A percentile compares a stretch with the other conserved stretches of the same genome.
Conservation (phyloP, 2,329 filamentous ascomycete genomes). For the Apiospora phragmitis region DNA sequence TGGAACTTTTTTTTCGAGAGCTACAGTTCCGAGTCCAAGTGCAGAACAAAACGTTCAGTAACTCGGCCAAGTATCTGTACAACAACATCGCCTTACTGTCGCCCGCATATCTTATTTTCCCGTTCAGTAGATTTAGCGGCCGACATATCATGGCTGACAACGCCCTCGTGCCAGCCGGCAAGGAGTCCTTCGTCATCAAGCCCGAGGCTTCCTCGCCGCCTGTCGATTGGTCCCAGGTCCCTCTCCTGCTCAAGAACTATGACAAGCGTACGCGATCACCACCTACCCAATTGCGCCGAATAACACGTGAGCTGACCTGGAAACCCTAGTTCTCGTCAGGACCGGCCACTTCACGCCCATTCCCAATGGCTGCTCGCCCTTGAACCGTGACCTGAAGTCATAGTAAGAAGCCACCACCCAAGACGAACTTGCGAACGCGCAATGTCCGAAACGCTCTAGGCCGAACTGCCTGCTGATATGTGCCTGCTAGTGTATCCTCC, state of each 20-base stretch:
- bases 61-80: not conserved
- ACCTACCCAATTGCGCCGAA: not conserved
- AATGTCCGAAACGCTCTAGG: not conserved
- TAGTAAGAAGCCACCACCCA: conserved; percentile 46
- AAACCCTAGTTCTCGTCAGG: conserved; percentile 73
- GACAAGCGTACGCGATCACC: conserved; percentile 69
- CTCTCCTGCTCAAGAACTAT: conserved; percentile 94
- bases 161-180: not conserved
- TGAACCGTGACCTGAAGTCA: conserved; percentile 93
- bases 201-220: conserved; percentile 78
- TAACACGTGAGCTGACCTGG: conserved; percentile 23
- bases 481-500: conserved; percentile 55
- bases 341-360: conserved; percentile 98
- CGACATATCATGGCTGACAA: conserved; percentile 6
- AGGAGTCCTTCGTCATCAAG: conserved; percentile 86
- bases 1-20: conserved; percentile 6
- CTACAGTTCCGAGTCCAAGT: conserved; percentile 2
- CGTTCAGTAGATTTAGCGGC: conserved; percentile 5
- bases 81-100: conserved; percentile 8
- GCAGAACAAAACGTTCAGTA: conserved; percentile 9
- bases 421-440: not conserved
- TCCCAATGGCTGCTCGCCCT: conserved; percentile 84
- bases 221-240: conserved; percentile 87
- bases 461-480: not conserved
- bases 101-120: conserved; percentile 7